Evolutionary conservation across 2,329 filamentous ascomycete genomes (phyloP).

Genomic region (Colletotrichum caudatum): DNA sequence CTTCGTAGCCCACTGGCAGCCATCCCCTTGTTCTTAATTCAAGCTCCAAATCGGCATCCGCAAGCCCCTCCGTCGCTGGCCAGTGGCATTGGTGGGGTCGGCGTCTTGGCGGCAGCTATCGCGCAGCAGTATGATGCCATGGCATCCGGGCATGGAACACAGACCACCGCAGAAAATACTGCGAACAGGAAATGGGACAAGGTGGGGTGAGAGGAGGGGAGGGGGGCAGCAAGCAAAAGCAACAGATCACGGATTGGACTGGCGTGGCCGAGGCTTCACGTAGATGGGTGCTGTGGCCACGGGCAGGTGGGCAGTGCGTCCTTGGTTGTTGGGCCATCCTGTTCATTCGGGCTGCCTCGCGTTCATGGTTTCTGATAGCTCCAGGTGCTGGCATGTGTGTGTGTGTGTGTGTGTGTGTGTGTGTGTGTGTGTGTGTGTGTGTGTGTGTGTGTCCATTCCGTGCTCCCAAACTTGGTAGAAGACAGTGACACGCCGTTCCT

Average conservation of each 20-base stretch:
- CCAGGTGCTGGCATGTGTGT: constrained; percentile 12
- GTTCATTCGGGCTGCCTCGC: constrained; percentile 15
- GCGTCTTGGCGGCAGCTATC: constrained; percentile 39
- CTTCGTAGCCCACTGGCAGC: constrained; percentile 6
- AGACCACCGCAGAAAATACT: constrained; percentile 26
- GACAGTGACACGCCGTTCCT: constrained; percentile 34
- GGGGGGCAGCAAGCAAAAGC: constrained; percentile 32
- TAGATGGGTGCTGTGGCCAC: neutral
- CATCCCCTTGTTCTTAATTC: constrained; percentile 30
- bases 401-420: neutral
- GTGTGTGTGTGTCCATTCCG: constrained; percentile 2
- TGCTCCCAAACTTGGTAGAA: constrained; percentile 38
- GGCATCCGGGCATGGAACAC: constrained; percentile 37
- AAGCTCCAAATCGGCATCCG: constrained; percentile 40
- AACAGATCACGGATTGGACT: constrained; percentile 36
- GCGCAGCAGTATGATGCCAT: constrained; percentile 42
- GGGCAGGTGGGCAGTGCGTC: constrained; percentile 19
- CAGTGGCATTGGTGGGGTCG: constrained; percentile 38
- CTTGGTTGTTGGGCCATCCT: constrained; percentile 27
- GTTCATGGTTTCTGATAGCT: constrained; percentile 39
- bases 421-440: neutral
- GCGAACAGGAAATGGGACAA: constrained; percentile 18
- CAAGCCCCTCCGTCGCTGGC: constrained; percentile 36
- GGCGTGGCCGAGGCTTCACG: constrained; percentile 8
- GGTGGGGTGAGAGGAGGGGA: constrained; percentile 17